Conservation (phyloP, 2,329 filamentous ascomycete genomes). For the Epichloe elymi region DNA sequence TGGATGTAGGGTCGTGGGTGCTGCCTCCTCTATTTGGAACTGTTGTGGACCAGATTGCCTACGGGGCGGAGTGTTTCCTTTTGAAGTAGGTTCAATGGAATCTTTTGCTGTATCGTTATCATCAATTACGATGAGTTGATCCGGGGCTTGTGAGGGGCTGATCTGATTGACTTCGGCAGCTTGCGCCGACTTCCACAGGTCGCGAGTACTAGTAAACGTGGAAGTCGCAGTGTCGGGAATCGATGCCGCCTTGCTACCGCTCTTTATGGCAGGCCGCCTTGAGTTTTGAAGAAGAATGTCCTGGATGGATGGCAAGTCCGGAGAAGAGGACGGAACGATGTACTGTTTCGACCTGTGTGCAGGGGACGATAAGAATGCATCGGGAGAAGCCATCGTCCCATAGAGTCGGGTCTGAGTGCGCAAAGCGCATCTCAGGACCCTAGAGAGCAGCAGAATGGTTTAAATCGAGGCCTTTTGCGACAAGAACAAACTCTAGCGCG, state of each 20-base stretch:
- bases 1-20: conserved; percentile 15
- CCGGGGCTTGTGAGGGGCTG: background rate
- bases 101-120: conserved; percentile 3
- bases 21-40: background rate
- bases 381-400: conserved; percentile 21
- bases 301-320: conserved; percentile 39
- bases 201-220: conserved; percentile 30
- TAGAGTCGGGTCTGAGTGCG: conserved; percentile 23
- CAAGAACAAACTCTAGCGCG: background rate
- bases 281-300: conserved; percentile 30
- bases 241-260: conserved; percentile 23
- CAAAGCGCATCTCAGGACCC: conserved; percentile 30
- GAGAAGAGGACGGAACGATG: conserved; percentile 33
- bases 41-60: background rate
- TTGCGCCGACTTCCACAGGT: conserved; percentile 21
- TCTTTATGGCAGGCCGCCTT: conserved; percentile 20
- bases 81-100: background rate
- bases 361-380: conserved; percentile 19
- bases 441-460: conserved; percentile 18
- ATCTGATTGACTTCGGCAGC: conserved; percentile 6
- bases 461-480: background rate
- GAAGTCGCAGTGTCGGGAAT: conserved; percentile 23
- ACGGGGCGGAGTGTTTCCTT: background rate
- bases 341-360: conserved; percentile 18
- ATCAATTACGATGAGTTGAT: background rate